Evolutionary conservation across 2,329 filamentous ascomycete genomes (phyloP), one percentile per base, ranked within the genome.

Genomic region (Coniochaeta pulveracea): DNA sequence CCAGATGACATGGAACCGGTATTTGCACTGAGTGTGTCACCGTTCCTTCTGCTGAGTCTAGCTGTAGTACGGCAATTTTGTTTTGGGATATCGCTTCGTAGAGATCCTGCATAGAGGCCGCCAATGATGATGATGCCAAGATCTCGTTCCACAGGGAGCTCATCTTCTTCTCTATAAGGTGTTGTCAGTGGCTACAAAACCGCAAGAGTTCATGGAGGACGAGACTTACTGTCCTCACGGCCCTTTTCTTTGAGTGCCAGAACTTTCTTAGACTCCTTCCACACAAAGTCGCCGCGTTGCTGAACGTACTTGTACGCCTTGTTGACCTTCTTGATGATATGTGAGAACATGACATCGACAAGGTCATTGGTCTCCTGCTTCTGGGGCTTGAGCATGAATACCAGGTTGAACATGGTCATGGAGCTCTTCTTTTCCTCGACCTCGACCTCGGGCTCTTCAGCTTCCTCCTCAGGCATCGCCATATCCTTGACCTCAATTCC

Each of bases 331-430:
- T 88, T 91, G 42, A 88, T 80, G 24, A 96, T 80, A 52, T 94
- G 83, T 34, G 83, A 70, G 53, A 94, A 94, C 50, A 95, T 56
- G 5, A 62, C 78, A 42, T 93, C 83, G 26, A 80, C 72, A 28
- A 93, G 48, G 63, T 71, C 66, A 36, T 83, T 81, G 43, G 81
- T 77, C 49, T 94, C 83, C 36, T 88, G 66, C 34, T 79, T 75
- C 32, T 79, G 80, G 3, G 86, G 83, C 43, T 85, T 81, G 42
- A 95, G 63, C 33, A 94, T 83, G 54, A 96, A 96, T 16, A 96
- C 86, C 9, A 95, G 72, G 54, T 95, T 93, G 59, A 98, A 98
- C 89, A 96, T 96, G 41, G 80, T 86, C 83, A 96, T 88, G 29
- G 74, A 73, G 43, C 69, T 74, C 44, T 65, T 64, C 51, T 83